phyloP scores from a whole-genome alignment of 2,329 filamentous ascomycete genomes.

The Aspergillus felis region DNA sequence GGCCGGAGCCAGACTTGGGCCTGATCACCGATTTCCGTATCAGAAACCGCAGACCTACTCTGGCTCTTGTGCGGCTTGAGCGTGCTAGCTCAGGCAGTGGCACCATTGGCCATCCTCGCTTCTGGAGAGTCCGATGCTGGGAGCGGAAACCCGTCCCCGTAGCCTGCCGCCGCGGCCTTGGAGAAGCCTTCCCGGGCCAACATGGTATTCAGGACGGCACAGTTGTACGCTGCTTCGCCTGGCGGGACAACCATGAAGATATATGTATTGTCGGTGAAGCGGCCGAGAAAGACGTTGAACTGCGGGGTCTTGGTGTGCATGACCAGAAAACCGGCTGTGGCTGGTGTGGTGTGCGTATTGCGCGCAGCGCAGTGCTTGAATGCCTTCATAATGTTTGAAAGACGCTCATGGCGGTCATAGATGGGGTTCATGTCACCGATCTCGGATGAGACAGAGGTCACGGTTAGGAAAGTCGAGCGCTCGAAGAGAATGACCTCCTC shows the following conservation, averaged over 20 bases:
- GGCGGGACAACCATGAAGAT: slow-evolving; percentile 88
- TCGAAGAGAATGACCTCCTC: slow-evolving; percentile 95
- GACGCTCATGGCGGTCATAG: slow-evolving; percentile 86
- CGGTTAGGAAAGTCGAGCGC: slow-evolving; percentile 89
- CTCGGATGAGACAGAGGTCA: slow-evolving; percentile 82
- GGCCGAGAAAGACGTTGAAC: slow-evolving; percentile 92
- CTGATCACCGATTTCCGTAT: background rate
- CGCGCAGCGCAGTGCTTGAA: slow-evolving; percentile 75
- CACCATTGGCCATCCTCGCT: slow-evolving; percentile 12
- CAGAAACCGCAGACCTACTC: background rate
- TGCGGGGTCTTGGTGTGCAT: slow-evolving; percentile 50
- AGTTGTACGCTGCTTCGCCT: slow-evolving; percentile 86
- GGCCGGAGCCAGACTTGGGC: background rate
- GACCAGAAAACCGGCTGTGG: slow-evolving; percentile 41
- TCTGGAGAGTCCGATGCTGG: slow-evolving; percentile 30
- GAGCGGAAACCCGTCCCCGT: slow-evolving; percentile 41
- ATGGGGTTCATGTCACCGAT: slow-evolving; percentile 78
- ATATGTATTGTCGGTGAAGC: slow-evolving; percentile 97
- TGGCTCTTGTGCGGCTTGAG: background rate
- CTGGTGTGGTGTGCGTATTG: slow-evolving; percentile 43
- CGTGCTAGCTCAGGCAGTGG: background rate
- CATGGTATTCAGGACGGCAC: slow-evolving; percentile 83
- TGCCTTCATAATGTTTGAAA: slow-evolving; percentile 96
- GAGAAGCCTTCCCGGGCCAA: slow-evolving; percentile 78
- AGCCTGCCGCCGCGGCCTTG: slow-evolving; percentile 51